phyloP scores from a whole-genome alignment of 2,329 filamentous ascomycete species.

The Penicillium psychrosexuale region DNA sequence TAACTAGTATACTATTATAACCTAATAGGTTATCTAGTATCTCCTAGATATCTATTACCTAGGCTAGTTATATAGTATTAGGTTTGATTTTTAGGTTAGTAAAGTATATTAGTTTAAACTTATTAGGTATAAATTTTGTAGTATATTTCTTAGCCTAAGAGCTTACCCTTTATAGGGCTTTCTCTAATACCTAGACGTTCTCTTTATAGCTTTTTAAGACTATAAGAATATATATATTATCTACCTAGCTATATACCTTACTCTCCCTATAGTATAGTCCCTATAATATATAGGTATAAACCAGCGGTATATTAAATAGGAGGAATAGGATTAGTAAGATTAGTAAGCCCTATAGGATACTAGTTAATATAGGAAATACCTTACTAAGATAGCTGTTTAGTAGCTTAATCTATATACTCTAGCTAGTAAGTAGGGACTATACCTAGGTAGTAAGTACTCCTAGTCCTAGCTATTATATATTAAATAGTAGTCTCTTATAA shows the following conservation, averaged over 20 bases:
- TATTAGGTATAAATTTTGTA: slow-evolving; percentile 5
- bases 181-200: neutral
- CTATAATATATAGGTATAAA: neutral
- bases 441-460: neutral
- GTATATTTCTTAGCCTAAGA: slow-evolving; percentile 4
- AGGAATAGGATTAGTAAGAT: slow-evolving; percentile 12
- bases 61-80: too few species aligned
- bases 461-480: neutral
- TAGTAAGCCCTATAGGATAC: slow-evolving; percentile 1
- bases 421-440: neutral
- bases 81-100: too few species aligned
- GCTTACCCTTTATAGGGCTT: neutral
- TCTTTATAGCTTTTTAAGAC: neutral
- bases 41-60: too few species aligned
- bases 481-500: neutral
- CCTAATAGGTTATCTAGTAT: neutral
- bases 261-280: neutral
- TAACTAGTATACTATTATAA: neutral
- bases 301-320: neutral
- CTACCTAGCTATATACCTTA: neutral
- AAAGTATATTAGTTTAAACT: slow-evolving; percentile 12
- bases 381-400: neutral
- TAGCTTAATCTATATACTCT: neutral
- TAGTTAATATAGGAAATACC: neutral
- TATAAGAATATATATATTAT: neutral